Evolutionary conservation across 257 asterid species (phyloP).

Genomic region (Galeopsis tetrahit): DNA sequence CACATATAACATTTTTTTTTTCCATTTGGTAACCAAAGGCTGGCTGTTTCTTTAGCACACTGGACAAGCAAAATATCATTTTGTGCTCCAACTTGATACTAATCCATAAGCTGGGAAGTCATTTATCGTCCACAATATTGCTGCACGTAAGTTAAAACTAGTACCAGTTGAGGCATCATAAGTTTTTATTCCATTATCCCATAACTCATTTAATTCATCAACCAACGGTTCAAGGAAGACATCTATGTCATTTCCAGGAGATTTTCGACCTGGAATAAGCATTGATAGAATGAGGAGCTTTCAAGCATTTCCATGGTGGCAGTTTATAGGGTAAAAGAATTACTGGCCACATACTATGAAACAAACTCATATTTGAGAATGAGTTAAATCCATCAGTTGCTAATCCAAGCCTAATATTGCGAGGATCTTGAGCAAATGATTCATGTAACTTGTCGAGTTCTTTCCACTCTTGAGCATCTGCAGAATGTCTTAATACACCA

Average conservation of each 20-base stretch:
- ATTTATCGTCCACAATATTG: slow-evolving; percentile 25
- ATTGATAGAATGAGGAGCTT: slow-evolving; percentile 16
- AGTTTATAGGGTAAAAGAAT: slow-evolving; percentile 5
- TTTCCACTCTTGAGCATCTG: not conserved
- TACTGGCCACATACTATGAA: not conserved
- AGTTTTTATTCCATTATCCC: not conserved
- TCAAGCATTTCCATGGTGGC: slow-evolving; percentile 23
- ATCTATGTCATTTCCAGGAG: no score
- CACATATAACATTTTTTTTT: not conserved
- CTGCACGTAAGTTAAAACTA: slow-evolving; percentile 5
- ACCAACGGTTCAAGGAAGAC: no score
- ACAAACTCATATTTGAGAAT: not conserved
- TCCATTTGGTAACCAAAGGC: slow-evolving; percentile 11
- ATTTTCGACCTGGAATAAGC: no score
- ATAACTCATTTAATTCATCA: not conserved
- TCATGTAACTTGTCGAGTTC: not conserved
- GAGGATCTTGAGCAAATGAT: no score
- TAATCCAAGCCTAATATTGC: not conserved
- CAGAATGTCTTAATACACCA: not conserved
- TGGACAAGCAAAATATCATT: slow-evolving; percentile 21
- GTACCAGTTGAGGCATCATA: not conserved
- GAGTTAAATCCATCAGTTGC: not conserved
- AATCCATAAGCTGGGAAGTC: not conserved
- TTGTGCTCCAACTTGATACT: slow-evolving; percentile 17
- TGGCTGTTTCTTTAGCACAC: not conserved